phyloP scores from a whole-genome alignment of 345 rosid species.

The Eucalyptus microcorys region DNA sequence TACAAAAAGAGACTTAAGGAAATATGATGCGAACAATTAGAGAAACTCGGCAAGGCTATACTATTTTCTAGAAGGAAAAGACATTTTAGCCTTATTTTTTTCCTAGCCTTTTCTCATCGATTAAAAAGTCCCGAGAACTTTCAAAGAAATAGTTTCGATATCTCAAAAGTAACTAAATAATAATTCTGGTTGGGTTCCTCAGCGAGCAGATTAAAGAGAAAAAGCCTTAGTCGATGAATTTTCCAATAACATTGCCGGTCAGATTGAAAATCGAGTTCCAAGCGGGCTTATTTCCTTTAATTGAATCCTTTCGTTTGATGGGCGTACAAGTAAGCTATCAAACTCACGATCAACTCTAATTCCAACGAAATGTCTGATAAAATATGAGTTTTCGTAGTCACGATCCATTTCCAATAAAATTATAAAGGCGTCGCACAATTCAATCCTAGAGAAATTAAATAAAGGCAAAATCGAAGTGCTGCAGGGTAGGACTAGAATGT shows the following conservation, averaged over 20 bases:
- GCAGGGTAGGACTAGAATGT: neutral
- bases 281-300: neutral
- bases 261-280: neutral
- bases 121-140: neutral
- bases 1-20: neutral
- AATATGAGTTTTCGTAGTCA: neutral
- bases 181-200: neutral
- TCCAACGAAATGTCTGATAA: fast-evolving
- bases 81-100: neutral
- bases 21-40: neutral
- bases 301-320: neutral
- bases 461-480: neutral
- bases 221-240: neutral
- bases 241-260: neutral
- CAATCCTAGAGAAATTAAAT: neutral
- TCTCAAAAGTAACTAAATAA: neutral
- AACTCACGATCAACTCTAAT: neutral
- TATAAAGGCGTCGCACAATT: neutral
- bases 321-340: neutral
- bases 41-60: neutral
- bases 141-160: neutral
- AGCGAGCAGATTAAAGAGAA: neutral
- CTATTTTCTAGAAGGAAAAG: neutral
- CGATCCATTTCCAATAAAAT: neutral
- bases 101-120: neutral